These are phyloP conservation scores for Blastomyces parvus DNA, from an alignment of 2,329 filamentous ascomycete genomes.

Conservation along the genomic window DNA sequence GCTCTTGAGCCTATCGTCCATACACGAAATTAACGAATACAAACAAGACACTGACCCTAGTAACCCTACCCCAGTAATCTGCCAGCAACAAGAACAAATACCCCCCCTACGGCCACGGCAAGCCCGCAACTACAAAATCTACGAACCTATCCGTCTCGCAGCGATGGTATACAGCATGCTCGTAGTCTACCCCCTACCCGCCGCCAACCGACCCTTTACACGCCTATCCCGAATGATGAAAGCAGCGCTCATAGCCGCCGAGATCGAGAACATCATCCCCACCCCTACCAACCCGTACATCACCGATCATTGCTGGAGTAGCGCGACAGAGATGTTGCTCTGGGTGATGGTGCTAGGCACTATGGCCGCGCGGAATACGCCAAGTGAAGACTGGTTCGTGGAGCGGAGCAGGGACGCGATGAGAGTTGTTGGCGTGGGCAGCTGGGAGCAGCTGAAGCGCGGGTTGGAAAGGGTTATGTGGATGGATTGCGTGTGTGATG, in stretches of 20 bases:
- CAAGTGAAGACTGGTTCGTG: constrained; percentile 28
- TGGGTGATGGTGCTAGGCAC: constrained; percentile 33
- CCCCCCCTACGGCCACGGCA: not conserved
- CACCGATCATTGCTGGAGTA: constrained; percentile 18
- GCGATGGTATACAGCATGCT: constrained; percentile 31
- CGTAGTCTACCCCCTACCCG: constrained; percentile 33
- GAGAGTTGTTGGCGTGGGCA: constrained; percentile 16
- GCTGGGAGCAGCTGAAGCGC: constrained; percentile 23
- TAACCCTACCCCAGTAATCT: not conserved
- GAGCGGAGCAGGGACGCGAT: constrained; percentile 20
- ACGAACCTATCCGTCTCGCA: constrained; percentile 30
- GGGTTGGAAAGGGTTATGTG: constrained; percentile 25
- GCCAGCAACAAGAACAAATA: not conserved
- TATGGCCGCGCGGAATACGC: constrained; percentile 28
- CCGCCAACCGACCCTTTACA: constrained; percentile 29
- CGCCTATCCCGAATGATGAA: constrained; percentile 23
- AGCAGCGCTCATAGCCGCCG: constrained; percentile 19
- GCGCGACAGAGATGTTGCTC: constrained; percentile 20
- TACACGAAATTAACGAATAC: constrained; percentile 17
- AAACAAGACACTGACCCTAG: not conserved
- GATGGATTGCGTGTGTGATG: constrained; percentile 29
- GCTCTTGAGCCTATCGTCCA: constrained; percentile 26
- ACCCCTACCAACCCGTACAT: not conserved
- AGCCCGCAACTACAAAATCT: constrained; percentile 18
- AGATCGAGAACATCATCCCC: constrained; percentile 9